These are phyloP conservation scores for Sclerotinia trifoliorum DNA, from an alignment of 2,329 filamentous ascomycete genomes.

Conservation along the genomic window DNA sequence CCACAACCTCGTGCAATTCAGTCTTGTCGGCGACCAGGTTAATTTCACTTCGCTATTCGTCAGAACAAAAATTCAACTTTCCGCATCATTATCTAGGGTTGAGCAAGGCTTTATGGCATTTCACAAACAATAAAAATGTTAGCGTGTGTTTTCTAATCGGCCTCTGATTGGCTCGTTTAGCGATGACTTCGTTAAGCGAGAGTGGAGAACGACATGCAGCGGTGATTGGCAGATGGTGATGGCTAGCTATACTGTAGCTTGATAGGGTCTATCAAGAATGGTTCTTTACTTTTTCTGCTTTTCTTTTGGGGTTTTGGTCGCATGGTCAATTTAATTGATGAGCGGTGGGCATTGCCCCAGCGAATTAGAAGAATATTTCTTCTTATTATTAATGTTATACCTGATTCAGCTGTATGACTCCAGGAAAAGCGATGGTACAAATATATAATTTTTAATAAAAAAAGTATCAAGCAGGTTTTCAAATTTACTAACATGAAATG, in stretches of 20 bases:
- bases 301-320: not conserved
- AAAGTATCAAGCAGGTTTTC: too few species aligned
- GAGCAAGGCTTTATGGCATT: too few species aligned
- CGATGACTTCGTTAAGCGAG: not conserved
- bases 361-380: too few species aligned
- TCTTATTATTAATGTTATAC: not conserved
- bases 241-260: not conserved
- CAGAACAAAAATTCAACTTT: not conserved
- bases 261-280: not conserved
- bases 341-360: not conserved
- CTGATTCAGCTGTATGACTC: not conserved
- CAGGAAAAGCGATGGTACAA: not conserved
- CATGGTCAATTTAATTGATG: not conserved
- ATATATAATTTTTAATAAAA: too few species aligned
- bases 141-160: too few species aligned
- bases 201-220: too few species aligned
- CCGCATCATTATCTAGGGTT: too few species aligned
- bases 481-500: too few species aligned
- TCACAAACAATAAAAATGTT: too few species aligned
- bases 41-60: not conserved
- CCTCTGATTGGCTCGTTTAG: too few species aligned
- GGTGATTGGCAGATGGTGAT: not conserved
- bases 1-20: not conserved
- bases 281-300: not conserved
- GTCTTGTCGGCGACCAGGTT: not conserved